Base-by-base conservation (phyloP, 2,329 filamentous ascomycete genomes). In the Volutella citrinella region DNA sequence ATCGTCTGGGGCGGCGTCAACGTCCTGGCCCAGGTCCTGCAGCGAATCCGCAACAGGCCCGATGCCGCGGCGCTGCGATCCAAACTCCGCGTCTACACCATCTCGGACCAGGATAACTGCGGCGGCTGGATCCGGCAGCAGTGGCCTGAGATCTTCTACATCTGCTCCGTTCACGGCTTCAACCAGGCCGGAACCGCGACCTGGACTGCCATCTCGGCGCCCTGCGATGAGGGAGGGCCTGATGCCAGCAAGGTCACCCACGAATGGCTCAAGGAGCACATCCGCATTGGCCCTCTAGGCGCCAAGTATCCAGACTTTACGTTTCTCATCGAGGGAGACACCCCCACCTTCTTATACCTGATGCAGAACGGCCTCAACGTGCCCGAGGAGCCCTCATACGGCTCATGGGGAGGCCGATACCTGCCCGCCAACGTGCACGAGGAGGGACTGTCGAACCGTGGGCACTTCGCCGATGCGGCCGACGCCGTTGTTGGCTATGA, bases 91-190 rank as follows among this genome's bases (percentile, higher is more conserved):
- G 63, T 76, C 9, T 77, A 77, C 49, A 58, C 74, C 21, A 78
- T 80, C 34, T 77, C 72, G 6, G 76, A 80, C 42, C 76, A 80
- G 43, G 76, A 80, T 40, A 68, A 80, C 40, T 69, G 70, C 0
- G 74, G 73, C 0, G 55, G 65, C 1, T 80, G 74, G 75, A 71
- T 80, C 21, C 68, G 76, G 12, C 55, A 61, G 27, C 65, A 62
- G 4, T 79, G 69, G 38, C 73, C 76, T 0, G 66, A 73, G 17
- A 49, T 80, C 7, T 71, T 75, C 45, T 79, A 76, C 52, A 76
- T 80, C 34, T 60, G 58, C 11, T 74, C 70, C 0, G 52, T 78
- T 3, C 76, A 80, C 46, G 73, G 65, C 7, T 80, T 69, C 66
- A 73, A 72, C 43, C 60, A 71, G 29, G 80, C 80, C 40, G 64